These are phyloP conservation scores for Blastomyces silverae DNA, from an alignment of 2,329 filamentous ascomycete genomes.

Conservation along the genomic window DNA sequence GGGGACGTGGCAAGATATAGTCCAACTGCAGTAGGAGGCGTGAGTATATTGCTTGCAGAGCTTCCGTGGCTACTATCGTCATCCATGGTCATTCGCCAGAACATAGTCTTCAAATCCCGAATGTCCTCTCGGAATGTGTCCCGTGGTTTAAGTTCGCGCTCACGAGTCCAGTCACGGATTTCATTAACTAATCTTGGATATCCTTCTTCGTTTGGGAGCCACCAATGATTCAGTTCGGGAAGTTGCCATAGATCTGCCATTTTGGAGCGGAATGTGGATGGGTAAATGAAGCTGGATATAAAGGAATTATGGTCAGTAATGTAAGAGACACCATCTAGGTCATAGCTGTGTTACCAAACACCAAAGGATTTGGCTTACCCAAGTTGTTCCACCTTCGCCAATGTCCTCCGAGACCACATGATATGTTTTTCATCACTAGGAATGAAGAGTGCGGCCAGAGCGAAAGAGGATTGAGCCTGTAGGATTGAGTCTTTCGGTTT, in stretches of 20 bases:
- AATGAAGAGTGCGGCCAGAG: conserved; percentile 71
- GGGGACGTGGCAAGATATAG: conserved; percentile 15
- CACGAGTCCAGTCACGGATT: conserved; percentile 73
- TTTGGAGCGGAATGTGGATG: conserved; percentile 62
- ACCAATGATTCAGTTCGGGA: conserved; percentile 69
- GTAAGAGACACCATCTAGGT: background rate
- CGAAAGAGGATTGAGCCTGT: conserved; percentile 66
- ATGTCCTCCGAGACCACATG: conserved; percentile 72
- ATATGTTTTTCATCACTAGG: conserved; percentile 64
- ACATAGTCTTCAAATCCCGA: conserved; percentile 67
- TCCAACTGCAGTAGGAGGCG: conserved; percentile 11
- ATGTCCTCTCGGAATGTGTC: conserved; percentile 56
- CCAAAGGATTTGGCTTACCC: conserved; percentile 54
- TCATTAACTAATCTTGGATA: conserved; percentile 66
- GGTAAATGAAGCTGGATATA: conserved; percentile 68
- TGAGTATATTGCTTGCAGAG: conserved; percentile 22
- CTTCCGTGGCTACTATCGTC: conserved; percentile 33
- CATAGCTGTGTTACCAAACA: conserved; percentile 8
- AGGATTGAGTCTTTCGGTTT: conserved; percentile 65
- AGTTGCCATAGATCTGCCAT: conserved; percentile 72
- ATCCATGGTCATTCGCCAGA: conserved; percentile 55
- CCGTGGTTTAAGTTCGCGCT: conserved; percentile 56
- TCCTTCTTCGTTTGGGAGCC: conserved; percentile 72
- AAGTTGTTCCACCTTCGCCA: conserved; percentile 67
- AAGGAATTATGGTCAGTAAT: conserved; percentile 14